These are phyloP conservation scores for Saprolegnia diclina DNA, from an alignment of 352 stramenopile genomes.

Conservation along the genomic window DNA sequence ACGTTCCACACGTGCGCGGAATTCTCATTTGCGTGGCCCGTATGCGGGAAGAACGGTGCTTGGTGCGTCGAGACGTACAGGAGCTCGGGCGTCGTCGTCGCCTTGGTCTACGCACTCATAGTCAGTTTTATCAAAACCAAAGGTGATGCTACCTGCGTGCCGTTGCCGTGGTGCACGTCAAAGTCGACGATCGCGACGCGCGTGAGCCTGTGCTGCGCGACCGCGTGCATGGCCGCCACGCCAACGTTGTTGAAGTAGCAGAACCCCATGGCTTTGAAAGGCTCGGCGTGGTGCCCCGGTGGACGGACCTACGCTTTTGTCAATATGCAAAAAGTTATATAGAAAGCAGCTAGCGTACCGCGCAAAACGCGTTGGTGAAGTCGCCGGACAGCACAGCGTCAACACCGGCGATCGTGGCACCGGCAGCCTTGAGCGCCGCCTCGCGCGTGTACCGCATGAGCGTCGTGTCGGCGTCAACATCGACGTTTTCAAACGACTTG, in stretches of 20 bases:
- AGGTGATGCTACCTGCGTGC: constrained; percentile 56
- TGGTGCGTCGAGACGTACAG: constrained; percentile 58
- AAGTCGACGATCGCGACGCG: constrained; percentile 67
- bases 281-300: constrained; percentile 54
- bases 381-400: constrained; percentile 40
- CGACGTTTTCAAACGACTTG: constrained; percentile 56
- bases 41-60: constrained; percentile 42
- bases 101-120: constrained; percentile 31
- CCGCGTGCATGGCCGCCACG: constrained; percentile 89
- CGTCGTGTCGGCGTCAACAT: constrained; percentile 60
- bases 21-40: constrained; percentile 37
- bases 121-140: too few relatives aligned
- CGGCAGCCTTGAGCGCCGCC: constrained; percentile 60
- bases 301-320: constrained; percentile 33
- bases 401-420: constrained; percentile 71
- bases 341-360: constrained; percentile 49
- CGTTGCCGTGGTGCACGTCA: constrained; percentile 86
- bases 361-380: constrained; percentile 81
- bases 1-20: constrained; percentile 48
- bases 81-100: constrained; percentile 31
- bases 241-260: constrained; percentile 96
- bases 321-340: too few relatives aligned
- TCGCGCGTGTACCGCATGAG: constrained; percentile 63
- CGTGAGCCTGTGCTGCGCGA: constrained; percentile 51
- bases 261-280: constrained; percentile 69